phyloP scores from a whole-genome alignment of 1,139 yeast genomes.

The Scheffersomyces stambukii region DNA sequence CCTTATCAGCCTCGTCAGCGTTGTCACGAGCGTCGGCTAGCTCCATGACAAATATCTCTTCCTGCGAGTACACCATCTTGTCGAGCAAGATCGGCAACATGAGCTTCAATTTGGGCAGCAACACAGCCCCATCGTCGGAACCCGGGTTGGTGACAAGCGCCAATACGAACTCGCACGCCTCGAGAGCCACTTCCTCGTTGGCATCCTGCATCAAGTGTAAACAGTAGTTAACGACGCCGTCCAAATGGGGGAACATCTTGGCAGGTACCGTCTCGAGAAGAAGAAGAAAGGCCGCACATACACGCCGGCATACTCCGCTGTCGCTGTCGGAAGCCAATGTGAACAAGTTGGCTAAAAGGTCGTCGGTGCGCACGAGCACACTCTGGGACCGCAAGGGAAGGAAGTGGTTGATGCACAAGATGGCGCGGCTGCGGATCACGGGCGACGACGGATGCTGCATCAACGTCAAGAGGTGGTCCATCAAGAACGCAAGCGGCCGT shows the following conservation, averaged over 20 bases:
- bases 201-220: constrained; percentile 66
- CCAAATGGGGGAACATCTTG: constrained; percentile 71
- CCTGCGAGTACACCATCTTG: constrained; percentile 86
- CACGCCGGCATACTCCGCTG: constrained; percentile 62
- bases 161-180: constrained; percentile 88
- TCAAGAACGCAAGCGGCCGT: constrained; percentile 63
- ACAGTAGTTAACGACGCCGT: constrained; percentile 81
- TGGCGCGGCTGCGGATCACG: constrained; percentile 57
- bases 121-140: constrained; percentile 42
- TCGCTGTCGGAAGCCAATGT: constrained; percentile 54
- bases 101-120: constrained; percentile 53
- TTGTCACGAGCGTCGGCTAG: constrained; percentile 69
- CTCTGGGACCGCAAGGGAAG: constrained; percentile 66
- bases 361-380: constrained; percentile 61
- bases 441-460: constrained; percentile 33
- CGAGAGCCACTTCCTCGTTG: constrained; percentile 72
- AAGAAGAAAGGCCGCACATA: constrained; percentile 75
- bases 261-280: constrained; percentile 79
- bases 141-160: constrained; percentile 61
- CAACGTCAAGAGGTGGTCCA: constrained; percentile 60
- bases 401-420: constrained; percentile 75
- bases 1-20: constrained; percentile 66
- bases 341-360: constrained; percentile 61
- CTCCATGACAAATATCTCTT: constrained; percentile 69
- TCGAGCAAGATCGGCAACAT: constrained; percentile 73